These are phyloP conservation scores for Auricularia cornea DNA, from an alignment of 768 basidiomycete genomes.

Conservation along the genomic window DNA sequence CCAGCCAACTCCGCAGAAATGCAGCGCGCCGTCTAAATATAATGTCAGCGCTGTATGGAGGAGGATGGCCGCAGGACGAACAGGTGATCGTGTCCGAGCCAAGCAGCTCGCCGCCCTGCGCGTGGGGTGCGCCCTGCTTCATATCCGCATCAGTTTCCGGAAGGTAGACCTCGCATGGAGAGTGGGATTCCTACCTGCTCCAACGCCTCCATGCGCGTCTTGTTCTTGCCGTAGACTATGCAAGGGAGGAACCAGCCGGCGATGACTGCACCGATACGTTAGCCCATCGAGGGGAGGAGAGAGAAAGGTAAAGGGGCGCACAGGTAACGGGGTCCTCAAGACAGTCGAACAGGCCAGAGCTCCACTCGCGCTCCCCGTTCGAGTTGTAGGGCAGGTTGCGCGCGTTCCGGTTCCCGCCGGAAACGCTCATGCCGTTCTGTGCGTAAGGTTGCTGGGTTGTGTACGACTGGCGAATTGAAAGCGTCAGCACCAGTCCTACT, in stretches of 20 bases:
- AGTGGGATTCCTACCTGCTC: no score
- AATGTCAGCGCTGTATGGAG: background rate
- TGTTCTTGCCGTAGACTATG: conserved; percentile 32
- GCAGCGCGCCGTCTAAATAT: background rate
- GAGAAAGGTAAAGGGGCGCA: conserved; percentile 7
- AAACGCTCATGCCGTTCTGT: conserved; percentile 6
- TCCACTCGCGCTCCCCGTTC: conserved; percentile 28
- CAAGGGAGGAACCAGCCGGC: conserved; percentile 35
- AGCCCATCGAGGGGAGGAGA: background rate
- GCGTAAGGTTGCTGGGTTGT: conserved; percentile 4
- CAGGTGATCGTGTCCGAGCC: conserved; percentile 28
- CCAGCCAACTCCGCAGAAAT: conserved; percentile 6
- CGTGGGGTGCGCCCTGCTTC: conserved; percentile 28
- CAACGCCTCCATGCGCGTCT: conserved; percentile 33
- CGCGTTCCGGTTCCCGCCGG: conserved; percentile 18
- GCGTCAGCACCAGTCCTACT: no score
- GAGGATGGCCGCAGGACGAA: conserved; percentile 24
- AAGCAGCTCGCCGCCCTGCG: conserved; percentile 27
- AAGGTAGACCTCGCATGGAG: no score
- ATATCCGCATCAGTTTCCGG: no score
- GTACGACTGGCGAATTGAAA: background rate
- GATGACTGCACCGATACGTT: conserved; percentile 19
- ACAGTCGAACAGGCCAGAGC: conserved; percentile 18
- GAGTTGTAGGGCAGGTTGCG: conserved; percentile 16
- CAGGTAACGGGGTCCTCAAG: conserved; percentile 18